Conservation (phyloP, 352 stramenopile genomes). For the Globisporangium lucens region DNA sequence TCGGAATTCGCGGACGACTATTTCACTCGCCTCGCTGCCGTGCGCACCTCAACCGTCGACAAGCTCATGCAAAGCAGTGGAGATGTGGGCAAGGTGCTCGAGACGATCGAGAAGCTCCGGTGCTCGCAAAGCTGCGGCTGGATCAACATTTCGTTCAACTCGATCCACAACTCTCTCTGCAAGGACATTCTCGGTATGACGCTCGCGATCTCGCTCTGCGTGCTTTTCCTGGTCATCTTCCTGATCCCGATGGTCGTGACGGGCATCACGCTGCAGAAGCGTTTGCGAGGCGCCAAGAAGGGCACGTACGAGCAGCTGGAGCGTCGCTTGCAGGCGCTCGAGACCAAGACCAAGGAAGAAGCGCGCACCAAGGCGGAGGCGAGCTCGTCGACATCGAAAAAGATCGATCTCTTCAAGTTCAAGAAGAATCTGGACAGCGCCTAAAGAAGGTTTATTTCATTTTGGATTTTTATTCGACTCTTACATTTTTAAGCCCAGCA, state of each 20-base stretch:
- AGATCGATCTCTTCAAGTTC: constrained; percentile 49
- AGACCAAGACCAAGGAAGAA: constrained; percentile 54
- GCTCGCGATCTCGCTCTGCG: constrained; percentile 71
- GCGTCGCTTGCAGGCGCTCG: constrained; percentile 60
- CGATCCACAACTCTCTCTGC: constrained; percentile 70
- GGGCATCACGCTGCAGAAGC: constrained; percentile 74
- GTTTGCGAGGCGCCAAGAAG: constrained; percentile 70
- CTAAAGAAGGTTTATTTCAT: background rate
- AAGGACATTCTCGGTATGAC: constrained; percentile 73
- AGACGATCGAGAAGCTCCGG: constrained; percentile 53
- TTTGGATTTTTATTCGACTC: background rate
- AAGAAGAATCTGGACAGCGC: constrained; percentile 34
- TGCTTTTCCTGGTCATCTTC: constrained; percentile 75
- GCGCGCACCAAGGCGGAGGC: constrained; percentile 19
- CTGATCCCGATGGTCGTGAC: constrained; percentile 71
- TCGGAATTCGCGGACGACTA: constrained; percentile 59
- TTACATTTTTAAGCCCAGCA: constrained; percentile 3
- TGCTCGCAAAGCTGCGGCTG: constrained; percentile 79
- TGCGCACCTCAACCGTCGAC: constrained; percentile 40
- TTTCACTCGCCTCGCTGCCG: constrained; percentile 38
- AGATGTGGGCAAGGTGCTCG: constrained; percentile 48
- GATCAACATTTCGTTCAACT: constrained; percentile 82
- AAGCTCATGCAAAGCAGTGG: constrained; percentile 41
- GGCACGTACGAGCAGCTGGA: constrained; percentile 80
- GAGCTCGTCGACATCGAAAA: constrained; percentile 16